Percentiles rank a stretch among this genome's conserved stretches.
These are phyloP conservation scores for Phialophora chinensis DNA, from an alignment of 2,329 filamentous ascomycete genomes.

Conservation along the genomic window DNA sequence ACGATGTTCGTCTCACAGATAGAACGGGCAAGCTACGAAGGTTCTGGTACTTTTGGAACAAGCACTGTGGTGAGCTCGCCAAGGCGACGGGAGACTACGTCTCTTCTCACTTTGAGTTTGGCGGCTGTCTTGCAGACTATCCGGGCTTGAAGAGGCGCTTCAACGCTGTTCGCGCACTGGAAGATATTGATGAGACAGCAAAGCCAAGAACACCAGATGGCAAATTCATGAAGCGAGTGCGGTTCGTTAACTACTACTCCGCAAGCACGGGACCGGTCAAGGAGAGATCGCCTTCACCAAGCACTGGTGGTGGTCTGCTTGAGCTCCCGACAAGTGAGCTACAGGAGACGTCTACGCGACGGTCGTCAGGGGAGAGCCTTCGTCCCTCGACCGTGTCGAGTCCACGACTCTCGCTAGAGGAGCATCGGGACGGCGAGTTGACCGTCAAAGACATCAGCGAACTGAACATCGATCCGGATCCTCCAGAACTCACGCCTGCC, in stretches of 20 bases:
- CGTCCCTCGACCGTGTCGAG: constrained; percentile 39
- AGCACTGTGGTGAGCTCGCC: constrained; percentile 75
- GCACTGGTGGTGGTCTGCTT: not conserved
- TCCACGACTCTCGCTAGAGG: constrained; percentile 55
- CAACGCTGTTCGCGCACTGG: constrained; percentile 69
- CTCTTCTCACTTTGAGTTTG: constrained; percentile 82
- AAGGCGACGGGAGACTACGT: constrained; percentile 75
- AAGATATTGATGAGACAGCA: constrained; percentile 68
- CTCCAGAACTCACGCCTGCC: constrained; percentile 7
- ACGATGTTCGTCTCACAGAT: constrained; percentile 73
- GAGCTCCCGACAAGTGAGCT: constrained; percentile 16
- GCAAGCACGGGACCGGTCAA: constrained; percentile 77
- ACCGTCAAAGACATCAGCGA: constrained; percentile 43
- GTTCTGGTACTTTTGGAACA: constrained; percentile 77
- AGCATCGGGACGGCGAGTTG: constrained; percentile 49
- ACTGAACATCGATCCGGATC: constrained; percentile 28
- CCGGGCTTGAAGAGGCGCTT: constrained; percentile 73
- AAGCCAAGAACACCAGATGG: constrained; percentile 43
- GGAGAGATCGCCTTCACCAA: constrained; percentile 38
- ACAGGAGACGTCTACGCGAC: constrained; percentile 2
- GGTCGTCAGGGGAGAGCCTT: constrained; percentile 20
- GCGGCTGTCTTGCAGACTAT: constrained; percentile 79
- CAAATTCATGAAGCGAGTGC: constrained; percentile 57
- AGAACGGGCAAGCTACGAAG: constrained; percentile 68
- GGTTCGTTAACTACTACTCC: constrained; percentile 91